Conservation (phyloP, 2,329 filamentous ascomycete species). For the Huntiella bhutanensis region DNA sequence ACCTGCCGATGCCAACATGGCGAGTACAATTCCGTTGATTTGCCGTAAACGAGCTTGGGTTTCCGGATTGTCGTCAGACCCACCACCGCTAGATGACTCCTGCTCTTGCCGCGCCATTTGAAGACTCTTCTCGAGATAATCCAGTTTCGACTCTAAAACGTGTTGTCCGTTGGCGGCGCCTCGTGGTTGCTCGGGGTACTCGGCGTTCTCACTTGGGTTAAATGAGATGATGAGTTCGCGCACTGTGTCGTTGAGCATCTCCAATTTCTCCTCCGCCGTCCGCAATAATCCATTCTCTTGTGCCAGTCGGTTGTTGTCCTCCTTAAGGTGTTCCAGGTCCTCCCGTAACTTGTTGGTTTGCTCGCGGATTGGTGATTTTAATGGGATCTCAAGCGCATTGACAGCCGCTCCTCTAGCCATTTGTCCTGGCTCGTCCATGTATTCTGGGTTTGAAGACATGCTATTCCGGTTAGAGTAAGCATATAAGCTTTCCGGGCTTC, state of each 20-base stretch:
- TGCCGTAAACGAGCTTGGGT: slow-evolving; percentile 36
- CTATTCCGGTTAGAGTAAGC: slow-evolving; percentile 44
- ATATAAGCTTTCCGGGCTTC: slow-evolving; percentile 60
- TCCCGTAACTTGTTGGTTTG: slow-evolving; percentile 31
- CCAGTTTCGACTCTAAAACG: slow-evolving; percentile 38
- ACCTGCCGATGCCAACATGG: slow-evolving; percentile 31
- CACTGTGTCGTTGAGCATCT: slow-evolving; percentile 46
- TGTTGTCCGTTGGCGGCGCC: slow-evolving; percentile 21
- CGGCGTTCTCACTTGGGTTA: slow-evolving; percentile 34
- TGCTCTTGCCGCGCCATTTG: slow-evolving; percentile 40
- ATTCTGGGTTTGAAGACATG: slow-evolving; percentile 37
- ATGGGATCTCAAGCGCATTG: slow-evolving; percentile 35
- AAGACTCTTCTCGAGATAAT: slow-evolving; percentile 52
- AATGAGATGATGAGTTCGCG: slow-evolving; percentile 46
- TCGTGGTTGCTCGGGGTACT: slow-evolving; percentile 20
- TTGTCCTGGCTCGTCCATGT: slow-evolving; percentile 46
- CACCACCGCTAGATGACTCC: slow-evolving; percentile 18
- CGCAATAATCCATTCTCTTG: slow-evolving; percentile 32
- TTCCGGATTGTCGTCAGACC: slow-evolving; percentile 16
- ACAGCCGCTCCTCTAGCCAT: slow-evolving; percentile 21
- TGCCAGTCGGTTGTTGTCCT: slow-evolving; percentile 25
- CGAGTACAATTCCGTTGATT: slow-evolving; percentile 46
- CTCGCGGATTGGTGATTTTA: slow-evolving; percentile 36
- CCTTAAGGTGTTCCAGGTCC: slow-evolving; percentile 27
- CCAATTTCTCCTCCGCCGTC: slow-evolving; percentile 45